Conservation (phyloP, 345 rosid species). For the Eucalyptus tenuipes region DNA sequence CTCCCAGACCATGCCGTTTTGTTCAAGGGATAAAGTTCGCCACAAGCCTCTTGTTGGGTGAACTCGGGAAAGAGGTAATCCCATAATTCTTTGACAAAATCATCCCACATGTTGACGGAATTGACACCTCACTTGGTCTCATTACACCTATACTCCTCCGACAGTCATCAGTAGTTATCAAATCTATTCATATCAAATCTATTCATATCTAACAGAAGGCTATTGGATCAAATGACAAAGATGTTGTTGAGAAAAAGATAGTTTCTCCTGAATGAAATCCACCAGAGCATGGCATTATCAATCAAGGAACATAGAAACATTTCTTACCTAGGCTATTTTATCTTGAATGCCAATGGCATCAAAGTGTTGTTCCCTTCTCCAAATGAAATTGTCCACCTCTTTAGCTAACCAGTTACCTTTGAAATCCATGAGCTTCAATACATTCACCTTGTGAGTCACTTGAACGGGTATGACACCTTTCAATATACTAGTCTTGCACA, state of each 20-base stretch:
- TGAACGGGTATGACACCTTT: background rate
- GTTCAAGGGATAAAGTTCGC: background rate
- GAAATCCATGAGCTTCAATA: background rate
- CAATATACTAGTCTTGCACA: background rate
- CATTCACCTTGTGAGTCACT: background rate
- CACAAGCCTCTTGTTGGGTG: background rate
- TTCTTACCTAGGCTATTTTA: background rate
- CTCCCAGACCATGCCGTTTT: background rate
- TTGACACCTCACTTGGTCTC: background rate
- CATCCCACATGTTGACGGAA: background rate
- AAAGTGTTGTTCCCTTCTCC: background rate
- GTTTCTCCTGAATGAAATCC: no score
- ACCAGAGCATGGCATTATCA: background rate
- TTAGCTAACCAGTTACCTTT: background rate
- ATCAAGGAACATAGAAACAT: background rate
- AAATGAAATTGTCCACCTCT: background rate
- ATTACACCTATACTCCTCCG: background rate
- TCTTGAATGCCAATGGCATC: background rate
- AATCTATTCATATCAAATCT: no score
- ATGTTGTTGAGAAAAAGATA: no score
- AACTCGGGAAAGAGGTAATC: background rate
- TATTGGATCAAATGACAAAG: no score
- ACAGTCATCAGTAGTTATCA: no score
- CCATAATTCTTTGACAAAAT: background rate
- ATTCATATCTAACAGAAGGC: no score